phyloP scores from a whole-genome alignment of 23 red algal species.

The Agarophyton chilense region DNA sequence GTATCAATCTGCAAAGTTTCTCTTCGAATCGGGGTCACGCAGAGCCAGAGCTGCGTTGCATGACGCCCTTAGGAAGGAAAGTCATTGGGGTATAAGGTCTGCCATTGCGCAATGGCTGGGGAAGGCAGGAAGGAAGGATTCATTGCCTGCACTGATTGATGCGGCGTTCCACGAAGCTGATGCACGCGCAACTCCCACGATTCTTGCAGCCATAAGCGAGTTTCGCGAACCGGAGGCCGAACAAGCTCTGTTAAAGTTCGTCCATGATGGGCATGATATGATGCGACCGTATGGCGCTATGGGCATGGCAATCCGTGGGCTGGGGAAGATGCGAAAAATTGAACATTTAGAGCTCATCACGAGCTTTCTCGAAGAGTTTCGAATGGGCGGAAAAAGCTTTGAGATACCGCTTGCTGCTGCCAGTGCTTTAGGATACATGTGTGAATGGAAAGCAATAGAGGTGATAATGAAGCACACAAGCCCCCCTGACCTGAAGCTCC shows the following conservation, averaged over 20 bases:
- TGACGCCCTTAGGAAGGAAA: slow-evolving; percentile 43
- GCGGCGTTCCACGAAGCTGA: slow-evolving; percentile 39
- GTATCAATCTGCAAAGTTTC: slow-evolving; percentile 34
- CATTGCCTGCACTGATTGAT: slow-evolving; percentile 40
- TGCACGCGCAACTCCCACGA: slow-evolving; percentile 39
- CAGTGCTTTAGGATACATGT: slow-evolving; percentile 38
- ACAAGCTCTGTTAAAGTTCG: slow-evolving; percentile 30
- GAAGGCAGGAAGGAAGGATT: slow-evolving; percentile 10
- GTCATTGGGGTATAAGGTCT: slow-evolving; percentile 55
- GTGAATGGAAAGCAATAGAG: slow-evolving; percentile 60
- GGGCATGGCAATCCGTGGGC: slow-evolving; percentile 30
- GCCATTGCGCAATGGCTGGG: slow-evolving; percentile 22
- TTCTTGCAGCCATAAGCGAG: slow-evolving; percentile 42
- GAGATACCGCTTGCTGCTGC: slow-evolving; percentile 59
- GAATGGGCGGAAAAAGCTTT: slow-evolving; percentile 51
- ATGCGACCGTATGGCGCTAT: slow-evolving; percentile 62
- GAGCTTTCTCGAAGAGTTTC: slow-evolving; percentile 37
- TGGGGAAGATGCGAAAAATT: slow-evolving; percentile 48
- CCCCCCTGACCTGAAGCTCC: slow-evolving; percentile 23
- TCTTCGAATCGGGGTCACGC: slow-evolving; percentile 40
- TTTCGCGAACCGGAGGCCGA: slow-evolving; percentile 36
- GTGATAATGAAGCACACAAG: slow-evolving; percentile 39
- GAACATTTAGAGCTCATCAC: slow-evolving; percentile 46
- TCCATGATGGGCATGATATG: slow-evolving; percentile 53
- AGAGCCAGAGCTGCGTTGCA: slow-evolving; percentile 39